These are phyloP conservation scores for Jamesozyma lodderae DNA, from an alignment of 805 yeast species.

Conservation along the genomic window DNA sequence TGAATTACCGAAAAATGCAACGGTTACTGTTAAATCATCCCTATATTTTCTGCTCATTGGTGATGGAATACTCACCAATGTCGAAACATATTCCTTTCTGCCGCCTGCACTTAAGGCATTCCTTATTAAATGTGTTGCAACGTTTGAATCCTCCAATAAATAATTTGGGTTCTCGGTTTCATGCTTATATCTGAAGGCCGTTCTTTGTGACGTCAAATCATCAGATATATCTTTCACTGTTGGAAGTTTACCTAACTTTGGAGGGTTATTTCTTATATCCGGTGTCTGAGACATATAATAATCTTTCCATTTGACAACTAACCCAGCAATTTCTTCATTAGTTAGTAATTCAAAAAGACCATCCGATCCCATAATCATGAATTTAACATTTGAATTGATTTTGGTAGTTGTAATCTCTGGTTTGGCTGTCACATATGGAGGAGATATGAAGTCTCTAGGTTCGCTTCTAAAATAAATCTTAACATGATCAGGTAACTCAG, in stretches of 20 bases:
- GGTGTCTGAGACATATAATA: constrained; percentile 32
- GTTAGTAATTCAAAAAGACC: constrained; percentile 87
- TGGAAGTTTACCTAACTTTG: constrained; percentile 39
- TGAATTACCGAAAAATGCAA: constrained; percentile 74
- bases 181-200: constrained; percentile 55
- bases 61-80: constrained; percentile 82
- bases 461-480: constrained; percentile 73
- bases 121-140: constrained; percentile 85
- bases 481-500: constrained; percentile 64
- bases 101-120: constrained; percentile 90
- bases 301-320: constrained; percentile 92
- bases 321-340: constrained; percentile 84
- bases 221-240: constrained; percentile 54
- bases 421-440: constrained; percentile 96
- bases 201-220: constrained; percentile 50
- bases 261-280: constrained; percentile 7
- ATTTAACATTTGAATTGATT: constrained; percentile 63
- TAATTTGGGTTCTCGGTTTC: constrained; percentile 30
- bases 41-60: constrained; percentile 88
- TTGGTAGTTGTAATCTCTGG: constrained; percentile 83
- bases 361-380: constrained; percentile 87
- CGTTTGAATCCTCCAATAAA: constrained; percentile 74
- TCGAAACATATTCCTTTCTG: constrained; percentile 75
- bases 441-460: constrained; percentile 68
- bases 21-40: constrained; percentile 94